Conservation (phyloP, 2,329 filamentous ascomycete species). For the Microcera coccophila region DNA sequence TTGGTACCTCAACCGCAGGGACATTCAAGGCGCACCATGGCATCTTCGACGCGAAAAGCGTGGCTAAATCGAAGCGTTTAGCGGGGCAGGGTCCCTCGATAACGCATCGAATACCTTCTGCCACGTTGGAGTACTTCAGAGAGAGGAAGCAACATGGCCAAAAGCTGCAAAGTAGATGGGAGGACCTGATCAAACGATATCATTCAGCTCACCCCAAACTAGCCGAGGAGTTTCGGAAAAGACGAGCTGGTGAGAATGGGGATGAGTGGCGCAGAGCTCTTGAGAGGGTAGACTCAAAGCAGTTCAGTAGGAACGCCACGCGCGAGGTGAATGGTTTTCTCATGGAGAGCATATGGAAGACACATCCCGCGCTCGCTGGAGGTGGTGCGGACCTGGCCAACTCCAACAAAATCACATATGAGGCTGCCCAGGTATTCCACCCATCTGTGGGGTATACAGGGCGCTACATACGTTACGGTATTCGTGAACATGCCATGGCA, state of each 20-base stretch:
- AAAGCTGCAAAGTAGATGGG: background rate
- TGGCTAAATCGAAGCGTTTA: background rate
- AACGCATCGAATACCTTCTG: background rate
- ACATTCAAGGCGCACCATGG: background rate
- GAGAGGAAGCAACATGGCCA: background rate
- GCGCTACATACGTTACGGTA: conserved; percentile 23
- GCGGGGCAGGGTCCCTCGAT: background rate
- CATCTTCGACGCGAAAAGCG: background rate
- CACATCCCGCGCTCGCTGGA: background rate
- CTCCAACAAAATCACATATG: background rate
- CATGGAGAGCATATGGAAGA: background rate
- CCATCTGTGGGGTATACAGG: background rate
- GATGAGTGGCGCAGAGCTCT: background rate
- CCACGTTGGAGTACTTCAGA: background rate
- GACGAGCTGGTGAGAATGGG: background rate
- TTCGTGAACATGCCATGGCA: conserved; percentile 59
- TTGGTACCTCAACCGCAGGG: background rate
- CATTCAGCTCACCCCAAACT: background rate
- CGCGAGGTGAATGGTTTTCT: background rate
- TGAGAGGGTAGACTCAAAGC: background rate
- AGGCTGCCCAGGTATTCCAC: background rate
- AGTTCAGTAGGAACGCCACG: background rate
- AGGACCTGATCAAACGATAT: background rate
- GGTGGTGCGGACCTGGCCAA: background rate
- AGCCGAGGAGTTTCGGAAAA: background rate